A percentile compares a stretch with the other conserved stretches of the same genome.
Evolutionary conservation across 2,329 filamentous ascomycete species (phyloP).

Genomic region (Amesomyces nigricolor): DNA sequence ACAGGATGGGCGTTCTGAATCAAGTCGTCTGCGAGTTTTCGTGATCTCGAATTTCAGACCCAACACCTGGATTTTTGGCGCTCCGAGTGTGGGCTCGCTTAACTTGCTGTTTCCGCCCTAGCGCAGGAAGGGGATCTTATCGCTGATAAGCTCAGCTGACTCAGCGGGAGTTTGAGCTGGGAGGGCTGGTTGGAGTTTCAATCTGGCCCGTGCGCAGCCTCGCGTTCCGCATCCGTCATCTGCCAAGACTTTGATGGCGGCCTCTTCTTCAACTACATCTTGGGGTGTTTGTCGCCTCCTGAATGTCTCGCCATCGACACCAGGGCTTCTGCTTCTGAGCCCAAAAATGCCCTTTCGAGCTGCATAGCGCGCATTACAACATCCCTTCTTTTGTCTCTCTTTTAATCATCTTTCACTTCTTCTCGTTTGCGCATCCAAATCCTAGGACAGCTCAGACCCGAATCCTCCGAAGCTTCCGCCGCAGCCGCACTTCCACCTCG

Average conservation of each 20-base stretch:
- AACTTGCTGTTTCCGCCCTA: slow-evolving; percentile 21
- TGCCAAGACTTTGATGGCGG: slow-evolving; percentile 5
- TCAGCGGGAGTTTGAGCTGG: neutral
- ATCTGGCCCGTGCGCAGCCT: slow-evolving; percentile 9
- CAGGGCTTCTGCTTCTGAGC: slow-evolving; percentile 6
- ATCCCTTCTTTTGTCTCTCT: slow-evolving; percentile 11
- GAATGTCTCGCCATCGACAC: slow-evolving; percentile 7
- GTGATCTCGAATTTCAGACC: slow-evolving; percentile 25
- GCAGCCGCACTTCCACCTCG: neutral
- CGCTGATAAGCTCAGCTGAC: neutral
- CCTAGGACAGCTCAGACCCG: slow-evolving; percentile 7
- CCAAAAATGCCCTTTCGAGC: slow-evolving; percentile 3
- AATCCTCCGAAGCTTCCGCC: neutral
- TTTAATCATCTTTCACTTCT: neutral
- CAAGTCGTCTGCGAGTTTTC: slow-evolving; percentile 22
- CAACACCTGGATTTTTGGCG: slow-evolving; percentile 25
- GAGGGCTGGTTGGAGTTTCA: neutral
- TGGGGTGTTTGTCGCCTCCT: neutral
- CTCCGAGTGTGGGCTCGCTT: slow-evolving; percentile 36
- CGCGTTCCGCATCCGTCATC: slow-evolving; percentile 12
- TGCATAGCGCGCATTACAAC: slow-evolving; percentile 4
- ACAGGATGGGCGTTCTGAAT: slow-evolving; percentile 20
- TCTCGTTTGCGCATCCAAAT: neutral
- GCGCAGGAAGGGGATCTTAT: neutral
- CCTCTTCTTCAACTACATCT: slow-evolving; percentile 5